Evolutionary conservation across 306 rosid species (phyloP), one percentile per base, ranked within the genome.

Genomic region (Erythrophleum fordii): DNA sequence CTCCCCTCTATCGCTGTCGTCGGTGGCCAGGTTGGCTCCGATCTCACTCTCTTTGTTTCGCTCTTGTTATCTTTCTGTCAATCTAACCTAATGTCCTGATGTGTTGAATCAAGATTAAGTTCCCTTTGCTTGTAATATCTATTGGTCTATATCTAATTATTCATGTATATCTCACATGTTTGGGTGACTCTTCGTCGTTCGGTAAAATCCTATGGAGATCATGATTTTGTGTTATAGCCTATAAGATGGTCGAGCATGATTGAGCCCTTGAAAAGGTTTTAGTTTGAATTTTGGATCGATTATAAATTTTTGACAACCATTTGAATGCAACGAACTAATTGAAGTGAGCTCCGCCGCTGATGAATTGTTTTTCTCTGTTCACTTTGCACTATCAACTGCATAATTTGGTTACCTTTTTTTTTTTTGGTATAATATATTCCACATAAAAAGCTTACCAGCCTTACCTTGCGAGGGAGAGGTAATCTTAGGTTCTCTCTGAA

Each of bases 1-100:
- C 93, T 94, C 16, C 98, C 98, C 17, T 79, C 98, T 25, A 94
- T 94, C 79, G 98, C 98, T 65, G 98, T 94, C 86, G 98, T 94
- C 81, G 98, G 97, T 75, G 98, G 98, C 59, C 98, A 94, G 96
- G 98, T 94, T 51, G 52, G 80, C 81, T 82, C 68, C 80, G 73
- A 62, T 72, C 68, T 18, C 71, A 71, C 79, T 77, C 79, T 64
- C 35, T 60, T 73, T 51, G 66, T 34, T 37, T 64, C 1, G 5
- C 20, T 23, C 14, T 60, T 56, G 10, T 64, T 25, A 11, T 10
- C 75, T 60, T 18, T 42, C 42, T 41, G 25, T 5, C 62, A 20
- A 76, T 61, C 73, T 34, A 44, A 61, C 22, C 10, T 59, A 5
- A 58, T 58, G 14, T 25, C 35, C 8, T 75, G 11, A 22, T 74